Base-by-base conservation (phyloP, 768 basidiomycete species). In the Russula ochroleuca region DNA sequence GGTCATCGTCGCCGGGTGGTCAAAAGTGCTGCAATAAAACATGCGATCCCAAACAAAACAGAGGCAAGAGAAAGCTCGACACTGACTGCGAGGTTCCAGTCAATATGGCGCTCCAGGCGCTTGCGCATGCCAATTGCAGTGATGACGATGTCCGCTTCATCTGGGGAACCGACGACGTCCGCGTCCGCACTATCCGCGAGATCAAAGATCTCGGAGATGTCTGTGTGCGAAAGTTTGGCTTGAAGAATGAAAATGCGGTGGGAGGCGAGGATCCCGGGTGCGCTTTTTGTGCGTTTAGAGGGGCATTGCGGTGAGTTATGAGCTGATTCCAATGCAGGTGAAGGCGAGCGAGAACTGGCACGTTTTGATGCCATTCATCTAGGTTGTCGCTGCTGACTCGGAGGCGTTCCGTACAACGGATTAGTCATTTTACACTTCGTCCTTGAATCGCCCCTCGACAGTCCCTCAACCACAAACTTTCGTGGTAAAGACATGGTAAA, bases 81-180 rank as follows among this genome's bases (percentile, higher is more conserved):
- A 77, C 86, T 71, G 71, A 90, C 90, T 31, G 87, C 85, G 38
- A 85, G 68, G 2, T 78, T 74, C 86, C 86, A 87, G 35, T 79
- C 69, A 15, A 92, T 57, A 72, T 92, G 89, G 54, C 90, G 78
- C 73, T 90, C 85, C 1, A 92, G 75, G 2, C 91, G 80, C 64
- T 80, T 80, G 67, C 79, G 78, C 84, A 90, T 91, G 38, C 72
- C 78, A 31, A 91, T 77, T 19, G 77, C 80, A 6, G 90, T 89
- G 60, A 93, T 70, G 43, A 92, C 74, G 38, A 91, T 75, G 57
- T 91, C 82, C 5, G 88, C 85, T 13, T 82, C 78, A 17, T 78
- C 72, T 3, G 75, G 65, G 43, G 80, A 69, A 17, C 68, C 65
- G 60, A 79, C 79, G 35, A 81, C 70, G 57, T 77, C 35, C 19